Evolutionary conservation across 2,329 filamentous ascomycete genomes (phyloP).

Genomic region (Fusarium domesticum): DNA sequence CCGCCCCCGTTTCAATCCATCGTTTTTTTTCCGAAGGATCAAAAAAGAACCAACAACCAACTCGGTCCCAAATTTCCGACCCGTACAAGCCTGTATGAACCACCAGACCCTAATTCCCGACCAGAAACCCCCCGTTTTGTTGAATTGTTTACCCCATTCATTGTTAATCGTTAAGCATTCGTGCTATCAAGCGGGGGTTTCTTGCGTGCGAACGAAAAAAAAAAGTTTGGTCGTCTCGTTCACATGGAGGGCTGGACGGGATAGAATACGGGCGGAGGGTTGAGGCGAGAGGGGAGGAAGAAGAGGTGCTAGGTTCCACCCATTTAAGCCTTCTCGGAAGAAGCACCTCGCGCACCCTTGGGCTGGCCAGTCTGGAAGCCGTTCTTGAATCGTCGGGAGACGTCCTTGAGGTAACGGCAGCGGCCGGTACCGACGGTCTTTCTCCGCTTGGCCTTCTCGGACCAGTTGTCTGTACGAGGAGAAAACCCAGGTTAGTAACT

Average conservation of each 20-base stretch:
- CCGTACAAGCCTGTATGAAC: slow-evolving; percentile 1
- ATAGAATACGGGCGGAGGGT: slow-evolving; percentile 15
- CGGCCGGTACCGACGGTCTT: slow-evolving; percentile 98
- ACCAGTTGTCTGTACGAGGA: slow-evolving; percentile 81
- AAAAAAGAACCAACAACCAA: slow-evolving; percentile 17
- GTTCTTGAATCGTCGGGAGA: slow-evolving; percentile 94
- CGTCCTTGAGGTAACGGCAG: slow-evolving; percentile 90
- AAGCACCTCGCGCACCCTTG: slow-evolving; percentile 73
- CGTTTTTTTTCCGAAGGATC: slow-evolving; percentile 16
- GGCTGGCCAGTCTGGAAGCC: slow-evolving; percentile 90
- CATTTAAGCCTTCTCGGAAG: slow-evolving; percentile 37
- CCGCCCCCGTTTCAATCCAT: slow-evolving; percentile 17
- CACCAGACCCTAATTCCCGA: slow-evolving; percentile 16
- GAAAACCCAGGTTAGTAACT: slow-evolving; percentile 3
- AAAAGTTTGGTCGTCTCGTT: slow-evolving; percentile 5
- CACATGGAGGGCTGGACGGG: slow-evolving; percentile 3
- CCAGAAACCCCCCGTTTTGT: slow-evolving; percentile 6
- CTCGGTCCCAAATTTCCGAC: slow-evolving; percentile 9
- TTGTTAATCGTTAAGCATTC: neutral
- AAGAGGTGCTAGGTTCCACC: slow-evolving; percentile 13
- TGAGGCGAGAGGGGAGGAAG: slow-evolving; percentile 15
- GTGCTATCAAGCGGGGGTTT: neutral
- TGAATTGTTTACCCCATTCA: neutral
- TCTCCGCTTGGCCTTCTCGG: slow-evolving; percentile 99
- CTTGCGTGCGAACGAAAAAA: neutral